A percentile compares a stretch with the other conserved stretches of the same genome.
Evolutionary conservation across 495 filamentous ascomycete genomes (phyloP).

Genomic region (Pyrenula massariospora): DNA sequence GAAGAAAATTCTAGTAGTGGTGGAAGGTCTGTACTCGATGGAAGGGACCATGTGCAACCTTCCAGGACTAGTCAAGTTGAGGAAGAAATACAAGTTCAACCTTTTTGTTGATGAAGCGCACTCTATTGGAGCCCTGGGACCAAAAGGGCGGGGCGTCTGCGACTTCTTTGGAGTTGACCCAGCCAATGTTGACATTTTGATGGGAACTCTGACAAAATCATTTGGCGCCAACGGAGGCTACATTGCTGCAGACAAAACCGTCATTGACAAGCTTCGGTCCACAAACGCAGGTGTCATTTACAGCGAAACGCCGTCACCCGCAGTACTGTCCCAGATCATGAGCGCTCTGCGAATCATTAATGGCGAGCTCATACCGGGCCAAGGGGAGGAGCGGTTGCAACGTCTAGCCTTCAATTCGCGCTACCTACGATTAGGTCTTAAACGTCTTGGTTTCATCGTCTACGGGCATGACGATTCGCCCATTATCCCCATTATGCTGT

Average conservation of each 20-base stretch:
- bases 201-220: constrained; percentile 97
- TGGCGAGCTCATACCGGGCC: constrained; percentile 76
- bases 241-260: constrained; percentile 76
- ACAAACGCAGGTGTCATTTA: constrained; percentile 80
- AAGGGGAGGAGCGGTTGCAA: constrained; percentile 92
- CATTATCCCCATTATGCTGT: constrained; percentile 87
- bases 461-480: constrained; percentile 96
- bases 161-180: constrained; percentile 93
- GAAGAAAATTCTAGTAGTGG: constrained; percentile 96
- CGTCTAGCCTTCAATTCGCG: constrained; percentile 97
- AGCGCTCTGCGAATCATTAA: constrained; percentile 75
- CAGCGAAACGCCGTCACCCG: constrained; percentile 78
- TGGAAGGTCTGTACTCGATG: constrained; percentile 98
- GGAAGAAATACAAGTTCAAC: constrained; percentile 91
- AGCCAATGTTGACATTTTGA: constrained; percentile 82
- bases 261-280: constrained; percentile 81
- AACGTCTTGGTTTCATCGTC: constrained; percentile 92
- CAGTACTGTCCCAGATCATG: constrained; percentile 79
- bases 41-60: constrained; percentile 97
- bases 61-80: constrained; percentile 71
- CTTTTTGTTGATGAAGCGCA: constrained; percentile 96
- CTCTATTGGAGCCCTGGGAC: constrained; percentile 88
- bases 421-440: constrained; percentile 91
- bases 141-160: constrained; percentile 81
- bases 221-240: constrained; percentile 98